Evolutionary conservation across 192 early-diverging fungal genomes (phyloP), one percentile per base, ranked within the genome.

Genomic region (Mortierella antarctica): DNA sequence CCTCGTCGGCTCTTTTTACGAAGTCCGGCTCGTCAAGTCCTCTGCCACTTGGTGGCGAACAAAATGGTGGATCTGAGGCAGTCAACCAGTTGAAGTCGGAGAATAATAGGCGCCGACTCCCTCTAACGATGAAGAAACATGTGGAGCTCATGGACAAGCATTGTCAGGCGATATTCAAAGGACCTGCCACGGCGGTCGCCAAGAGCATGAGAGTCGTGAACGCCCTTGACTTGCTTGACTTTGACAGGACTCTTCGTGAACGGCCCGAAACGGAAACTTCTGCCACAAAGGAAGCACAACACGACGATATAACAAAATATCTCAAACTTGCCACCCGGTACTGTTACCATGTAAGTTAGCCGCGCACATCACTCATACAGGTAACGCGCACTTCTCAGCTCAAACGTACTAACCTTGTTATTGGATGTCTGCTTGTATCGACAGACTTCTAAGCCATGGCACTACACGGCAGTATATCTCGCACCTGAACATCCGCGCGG

Each of bases 261-360:
- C 39, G 42, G 15, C 39, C 23, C 57, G 9, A n/a, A 42, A 40
- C 42, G 57, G 6, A 59, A 13, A 31, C 31, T 31, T 31, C 31
- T 31, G 31, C 31, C 8, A 41, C 31, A 20, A 17, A 5, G 13
- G 23, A 17, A 55, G 4, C 8, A 7, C 31, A 5, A 18, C 17
- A 50, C 31, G 53, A 55, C 53, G 18, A 7, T 31, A 39, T 17
- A 2, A 50, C 42, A 2, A 47, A n/a, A 18, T 20, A 17, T 0
- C 31, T 56, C 3, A 65, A 65, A 14, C 42, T 67, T 15, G 64
- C 72, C 7, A 74, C 57, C 5, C 72, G 72, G 13, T 74, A 74
- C 50, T 67, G 72, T 21, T 74, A 74, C 17, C 48, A 73, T 65
- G 71, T 73, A 73, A 52, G 62, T 21, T 17, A 8, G 3, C 15